These are phyloP conservation scores for Lophium mytilinum DNA, from an alignment of 495 filamentous ascomycete genomes.

Conservation along the genomic window DNA sequence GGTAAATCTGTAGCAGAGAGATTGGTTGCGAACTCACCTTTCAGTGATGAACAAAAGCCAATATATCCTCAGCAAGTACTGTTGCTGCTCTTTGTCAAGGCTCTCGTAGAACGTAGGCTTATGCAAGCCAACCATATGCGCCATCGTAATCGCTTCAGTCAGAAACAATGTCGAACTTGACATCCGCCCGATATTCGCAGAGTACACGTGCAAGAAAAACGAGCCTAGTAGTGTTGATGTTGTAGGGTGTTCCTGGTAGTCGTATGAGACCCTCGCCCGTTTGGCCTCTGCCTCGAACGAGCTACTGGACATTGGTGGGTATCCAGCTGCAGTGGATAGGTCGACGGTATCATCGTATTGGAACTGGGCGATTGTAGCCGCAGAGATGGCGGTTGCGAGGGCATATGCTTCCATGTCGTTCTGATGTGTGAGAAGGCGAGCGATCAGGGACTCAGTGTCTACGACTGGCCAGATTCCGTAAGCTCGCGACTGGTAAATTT, in stretches of 20 bases:
- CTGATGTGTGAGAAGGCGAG: constrained; percentile 24
- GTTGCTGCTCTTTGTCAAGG: constrained; percentile 28
- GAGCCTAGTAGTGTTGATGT: constrained; percentile 32
- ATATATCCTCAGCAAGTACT: constrained; percentile 37
- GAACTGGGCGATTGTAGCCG: constrained; percentile 41
- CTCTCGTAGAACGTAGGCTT: constrained; percentile 31
- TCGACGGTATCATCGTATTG: constrained; percentile 25
- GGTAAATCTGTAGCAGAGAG: too few species aligned
- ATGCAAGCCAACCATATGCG: constrained; percentile 41
- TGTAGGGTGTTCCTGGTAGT: constrained; percentile 22
- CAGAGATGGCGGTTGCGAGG: constrained; percentile 37
- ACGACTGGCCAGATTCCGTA: constrained; percentile 45
- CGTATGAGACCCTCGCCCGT: not conserved
- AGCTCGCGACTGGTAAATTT: constrained; percentile 40
- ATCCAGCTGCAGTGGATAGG: constrained; percentile 2
- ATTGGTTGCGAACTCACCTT: constrained; percentile 15
- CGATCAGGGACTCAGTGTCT: constrained; percentile 35
- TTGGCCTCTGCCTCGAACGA: constrained; percentile 19
- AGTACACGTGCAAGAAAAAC: constrained; percentile 43
- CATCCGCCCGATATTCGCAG: constrained; percentile 38
- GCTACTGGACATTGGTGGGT: constrained; percentile 12
- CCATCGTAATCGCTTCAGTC: constrained; percentile 40
- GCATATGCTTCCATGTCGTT: constrained; percentile 36
- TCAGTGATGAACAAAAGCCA: constrained; percentile 44
- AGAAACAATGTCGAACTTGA: constrained; percentile 37